Conservation (phyloP, 176 grass and related monocot genomes). For the Thinopyrum elongatum region DNA sequence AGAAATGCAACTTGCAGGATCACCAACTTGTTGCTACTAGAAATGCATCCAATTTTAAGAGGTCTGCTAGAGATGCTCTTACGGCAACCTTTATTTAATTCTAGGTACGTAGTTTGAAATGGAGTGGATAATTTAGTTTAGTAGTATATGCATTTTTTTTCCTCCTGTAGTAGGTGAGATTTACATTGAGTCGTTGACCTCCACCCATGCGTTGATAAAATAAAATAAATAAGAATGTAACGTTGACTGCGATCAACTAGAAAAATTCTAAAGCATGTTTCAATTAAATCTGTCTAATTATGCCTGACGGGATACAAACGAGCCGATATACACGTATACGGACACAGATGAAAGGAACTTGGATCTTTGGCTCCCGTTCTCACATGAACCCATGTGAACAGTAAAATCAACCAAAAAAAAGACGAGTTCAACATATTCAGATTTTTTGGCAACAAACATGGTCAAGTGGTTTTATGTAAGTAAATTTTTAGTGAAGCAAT, state of each 20-base stretch:
- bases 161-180: background rate
- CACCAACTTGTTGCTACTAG: too few species aligned
- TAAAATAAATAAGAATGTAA: background rate
- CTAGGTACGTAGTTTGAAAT: background rate
- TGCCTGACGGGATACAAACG: background rate
- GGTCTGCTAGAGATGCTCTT: too few species aligned
- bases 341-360: too few species aligned
- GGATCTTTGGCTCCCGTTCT: too few species aligned
- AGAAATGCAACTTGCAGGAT: too few species aligned
- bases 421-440: too few species aligned
- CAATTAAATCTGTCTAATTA: background rate
- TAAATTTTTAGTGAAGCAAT: too few species aligned
- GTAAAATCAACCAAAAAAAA: too few species aligned
- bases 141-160: background rate
- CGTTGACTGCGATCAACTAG: background rate
- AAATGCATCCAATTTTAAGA: too few species aligned
- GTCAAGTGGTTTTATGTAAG: too few species aligned
- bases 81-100: background rate
- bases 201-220: background rate
- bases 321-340: background rate
- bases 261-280: background rate
- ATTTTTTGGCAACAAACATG: too few species aligned
- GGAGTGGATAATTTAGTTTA: background rate
- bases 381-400: too few species aligned
- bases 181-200: background rate